Conservation (phyloP, 805 yeast genomes). For the Candida coquimbonensis region DNA sequence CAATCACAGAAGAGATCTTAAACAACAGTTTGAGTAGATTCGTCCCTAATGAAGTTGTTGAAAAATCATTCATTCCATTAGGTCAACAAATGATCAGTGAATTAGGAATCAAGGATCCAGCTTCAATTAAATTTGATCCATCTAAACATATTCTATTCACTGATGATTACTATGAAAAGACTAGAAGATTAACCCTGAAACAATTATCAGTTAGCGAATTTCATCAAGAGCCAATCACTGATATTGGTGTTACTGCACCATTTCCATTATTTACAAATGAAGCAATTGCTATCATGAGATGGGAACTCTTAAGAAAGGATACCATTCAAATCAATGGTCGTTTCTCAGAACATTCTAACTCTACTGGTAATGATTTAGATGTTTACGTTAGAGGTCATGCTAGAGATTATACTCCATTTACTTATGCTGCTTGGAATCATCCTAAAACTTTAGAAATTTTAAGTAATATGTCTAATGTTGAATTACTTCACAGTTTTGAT, state of each 20-base stretch:
- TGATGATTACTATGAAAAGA: constrained; percentile 30
- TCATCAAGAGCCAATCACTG: constrained; percentile 41
- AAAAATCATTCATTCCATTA: constrained; percentile 4
- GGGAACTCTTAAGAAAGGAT: constrained; percentile 43
- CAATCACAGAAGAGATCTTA: constrained; percentile 8
- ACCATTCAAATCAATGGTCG: constrained; percentile 39
- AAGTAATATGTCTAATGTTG: constrained; percentile 43
- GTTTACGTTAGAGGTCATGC: constrained; percentile 45
- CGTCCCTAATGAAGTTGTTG: constrained; percentile 6
- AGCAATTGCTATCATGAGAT: constrained; percentile 51
- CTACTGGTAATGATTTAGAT: constrained; percentile 35
- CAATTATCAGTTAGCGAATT: constrained; percentile 38
- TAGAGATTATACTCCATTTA: constrained; percentile 41
- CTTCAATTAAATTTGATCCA: constrained; percentile 29
- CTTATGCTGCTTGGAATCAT: constrained; percentile 51
- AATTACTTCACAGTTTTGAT: constrained; percentile 26
- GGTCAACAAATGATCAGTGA: background rate
- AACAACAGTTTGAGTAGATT: background rate
- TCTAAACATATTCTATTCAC: constrained; percentile 30
- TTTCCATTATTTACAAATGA: constrained; percentile 57
- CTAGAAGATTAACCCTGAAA: constrained; percentile 36
- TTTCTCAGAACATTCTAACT: constrained; percentile 33
- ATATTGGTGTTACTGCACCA: constrained; percentile 51
- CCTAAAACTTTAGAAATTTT: constrained; percentile 49
- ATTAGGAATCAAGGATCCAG: constrained; percentile 22